These are phyloP conservation scores for Meyerozyma elateridarum DNA, from an alignment of 1,139 yeast species.

Conservation along the genomic window DNA sequence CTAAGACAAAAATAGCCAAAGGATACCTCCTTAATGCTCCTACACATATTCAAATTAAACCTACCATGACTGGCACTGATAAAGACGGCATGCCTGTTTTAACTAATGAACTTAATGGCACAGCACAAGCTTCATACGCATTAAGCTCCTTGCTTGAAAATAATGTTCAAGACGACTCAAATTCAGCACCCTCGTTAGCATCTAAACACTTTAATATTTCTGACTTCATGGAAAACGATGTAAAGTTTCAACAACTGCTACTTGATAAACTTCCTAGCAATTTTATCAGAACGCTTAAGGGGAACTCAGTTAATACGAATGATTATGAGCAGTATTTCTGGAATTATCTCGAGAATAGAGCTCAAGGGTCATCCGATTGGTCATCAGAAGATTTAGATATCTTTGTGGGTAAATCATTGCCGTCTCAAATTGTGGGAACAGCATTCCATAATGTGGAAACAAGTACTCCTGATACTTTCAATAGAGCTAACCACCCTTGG, in stretches of 20 bases:
- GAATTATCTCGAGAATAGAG: conserved; percentile 7
- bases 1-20: conserved; percentile 40
- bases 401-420: neutral
- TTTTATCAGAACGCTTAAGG: conserved; percentile 23
- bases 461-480: too few relatives aligned
- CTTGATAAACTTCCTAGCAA: too few relatives aligned
- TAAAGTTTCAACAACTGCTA: conserved; percentile 37
- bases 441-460: too few relatives aligned
- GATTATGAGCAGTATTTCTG: too few relatives aligned
- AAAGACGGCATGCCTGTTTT: conserved; percentile 14
- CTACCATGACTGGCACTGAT: conserved; percentile 19
- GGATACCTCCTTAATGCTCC: conserved; percentile 46
- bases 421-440: conserved; percentile 16
- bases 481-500: conserved; percentile 56
- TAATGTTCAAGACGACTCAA: conserved; percentile 21
- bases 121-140: conserved; percentile 8
- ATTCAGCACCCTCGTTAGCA: conserved; percentile 22
- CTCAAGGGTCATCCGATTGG: neutral
- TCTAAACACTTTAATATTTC: conserved; percentile 28
- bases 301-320: conserved; percentile 15
- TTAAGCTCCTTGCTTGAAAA: conserved; percentile 26
- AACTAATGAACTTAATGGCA: conserved; percentile 13
- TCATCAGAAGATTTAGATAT: neutral
- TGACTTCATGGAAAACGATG: conserved; percentile 49
- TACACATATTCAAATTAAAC: conserved; percentile 32